Conservation (phyloP, 306 rosid genomes). For the Cucurbita maxima region DNA sequence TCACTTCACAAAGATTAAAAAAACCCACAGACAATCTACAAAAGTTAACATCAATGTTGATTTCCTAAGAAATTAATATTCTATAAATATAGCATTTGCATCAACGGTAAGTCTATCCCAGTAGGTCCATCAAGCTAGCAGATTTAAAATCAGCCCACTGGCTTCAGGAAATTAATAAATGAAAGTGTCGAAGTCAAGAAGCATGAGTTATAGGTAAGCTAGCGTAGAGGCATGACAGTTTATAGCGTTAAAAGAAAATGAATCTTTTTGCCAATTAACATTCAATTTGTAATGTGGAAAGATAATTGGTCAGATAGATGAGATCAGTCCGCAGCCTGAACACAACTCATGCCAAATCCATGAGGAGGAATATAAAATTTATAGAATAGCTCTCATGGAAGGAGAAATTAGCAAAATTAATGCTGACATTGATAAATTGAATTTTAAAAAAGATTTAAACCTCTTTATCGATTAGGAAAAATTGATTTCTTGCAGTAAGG, state of each 20-base stretch:
- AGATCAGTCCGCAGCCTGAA: background rate
- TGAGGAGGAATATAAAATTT: background rate
- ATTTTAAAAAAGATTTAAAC: constrained; percentile 27
- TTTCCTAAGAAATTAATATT: background rate
- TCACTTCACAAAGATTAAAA: background rate
- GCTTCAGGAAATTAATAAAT: background rate
- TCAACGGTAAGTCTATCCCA: too few relatives aligned
- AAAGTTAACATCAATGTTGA: background rate
- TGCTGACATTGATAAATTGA: background rate
- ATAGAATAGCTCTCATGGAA: background rate
- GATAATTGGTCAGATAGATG: background rate
- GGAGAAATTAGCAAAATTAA: background rate
- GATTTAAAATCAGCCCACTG: background rate
- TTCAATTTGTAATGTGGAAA: background rate
- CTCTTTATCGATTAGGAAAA: constrained; percentile 74
- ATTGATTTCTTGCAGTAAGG: constrained; percentile 45
- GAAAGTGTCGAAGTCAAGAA: background rate
- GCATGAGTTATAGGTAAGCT: background rate
- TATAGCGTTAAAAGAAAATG: background rate
- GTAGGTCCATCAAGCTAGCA: background rate
- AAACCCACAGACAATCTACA: background rate
- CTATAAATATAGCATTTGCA: background rate
- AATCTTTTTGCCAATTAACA: background rate
- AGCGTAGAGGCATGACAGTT: background rate
- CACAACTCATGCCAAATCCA: background rate